Conservation (phyloP, 192 early-diverging fungal species). For the Backusella morwellensis region DNA sequence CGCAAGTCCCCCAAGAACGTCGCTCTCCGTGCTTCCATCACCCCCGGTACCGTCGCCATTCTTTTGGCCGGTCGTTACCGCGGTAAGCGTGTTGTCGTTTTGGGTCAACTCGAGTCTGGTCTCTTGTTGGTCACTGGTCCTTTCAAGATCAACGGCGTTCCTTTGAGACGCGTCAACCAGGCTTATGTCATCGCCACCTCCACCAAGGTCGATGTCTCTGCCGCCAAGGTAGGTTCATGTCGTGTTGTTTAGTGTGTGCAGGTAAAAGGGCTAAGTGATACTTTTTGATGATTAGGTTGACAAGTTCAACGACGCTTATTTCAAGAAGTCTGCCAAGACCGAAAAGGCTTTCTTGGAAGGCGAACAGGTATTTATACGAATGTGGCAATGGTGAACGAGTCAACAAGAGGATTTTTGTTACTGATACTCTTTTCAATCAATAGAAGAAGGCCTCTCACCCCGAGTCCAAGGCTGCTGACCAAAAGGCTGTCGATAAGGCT, state of each 20-base stretch:
- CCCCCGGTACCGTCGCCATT: slow-evolving; percentile 97
- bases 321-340: slow-evolving; percentile 77
- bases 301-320: slow-evolving; percentile 93
- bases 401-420: neutral
- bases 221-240: slow-evolving; percentile 51
- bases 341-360: slow-evolving; percentile 91
- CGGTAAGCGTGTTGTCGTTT: slow-evolving; percentile 98
- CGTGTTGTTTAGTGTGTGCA: neutral
- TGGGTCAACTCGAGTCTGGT: slow-evolving; percentile 94
- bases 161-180: slow-evolving; percentile 97
- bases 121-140: slow-evolving; percentile 97
- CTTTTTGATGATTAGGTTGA: slow-evolving; percentile 24
- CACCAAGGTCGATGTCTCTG: slow-evolving; percentile 93
- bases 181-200: slow-evolving; percentile 99
- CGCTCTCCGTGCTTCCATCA: slow-evolving; percentile 88
- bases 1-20: slow-evolving; percentile 74
- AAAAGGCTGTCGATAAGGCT: slow-evolving; percentile 87
- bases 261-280: neutral
- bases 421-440: neutral
- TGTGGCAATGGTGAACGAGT: neutral
- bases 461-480: slow-evolving; percentile 79
- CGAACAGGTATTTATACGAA: slow-evolving; percentile 41
- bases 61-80: slow-evolving; percentile 93
- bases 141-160: slow-evolving; percentile 98
- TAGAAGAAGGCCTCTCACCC: slow-evolving; percentile 78